phyloP scores from a whole-genome alignment of 441 rosid genomes.

The Populus hybrid region DNA sequence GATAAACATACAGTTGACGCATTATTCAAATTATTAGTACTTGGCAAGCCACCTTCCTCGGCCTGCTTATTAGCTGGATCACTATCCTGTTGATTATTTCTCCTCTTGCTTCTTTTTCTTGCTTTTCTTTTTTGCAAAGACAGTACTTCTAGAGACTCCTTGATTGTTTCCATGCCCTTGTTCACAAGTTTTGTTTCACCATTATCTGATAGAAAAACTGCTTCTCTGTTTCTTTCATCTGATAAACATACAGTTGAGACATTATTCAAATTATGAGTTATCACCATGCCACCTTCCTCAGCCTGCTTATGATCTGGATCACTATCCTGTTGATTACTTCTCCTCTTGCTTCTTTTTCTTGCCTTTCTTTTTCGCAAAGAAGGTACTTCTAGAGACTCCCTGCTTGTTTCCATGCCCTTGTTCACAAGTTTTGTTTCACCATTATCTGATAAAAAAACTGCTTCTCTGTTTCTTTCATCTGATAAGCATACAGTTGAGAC shows the following conservation, averaged over 20 bases:
- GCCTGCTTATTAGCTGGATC: neutral
- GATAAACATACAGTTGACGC: neutral
- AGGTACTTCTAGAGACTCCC: too few species aligned
- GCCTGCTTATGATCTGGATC: neutral
- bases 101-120: too few species aligned
- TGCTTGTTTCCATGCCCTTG: too few species aligned
- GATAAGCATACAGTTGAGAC: slow-evolving; percentile 16
- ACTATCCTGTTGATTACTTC: neutral
- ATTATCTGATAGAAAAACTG: slow-evolving; percentile 4
- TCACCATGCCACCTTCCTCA: neutral
- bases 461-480: slow-evolving; percentile 21
- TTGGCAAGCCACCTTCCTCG: neutral
- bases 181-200: slow-evolving; percentile 10
- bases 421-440: slow-evolving; percentile 8
- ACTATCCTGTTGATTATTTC: neutral
- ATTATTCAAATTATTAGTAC: neutral
- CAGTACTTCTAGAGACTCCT: too few species aligned
- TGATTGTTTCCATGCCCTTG: too few species aligned
- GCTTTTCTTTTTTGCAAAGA: too few species aligned
- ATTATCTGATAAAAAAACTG: slow-evolving; percentile 7
- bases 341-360: too few species aligned
- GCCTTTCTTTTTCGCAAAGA: too few species aligned
- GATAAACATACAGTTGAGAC: slow-evolving; percentile 15
- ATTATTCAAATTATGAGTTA: slow-evolving; percentile 13
- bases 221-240: slow-evolving; percentile 20